Evolutionary conservation across 768 basidiomycete species (phyloP).

Genomic region (Lentinus brumalis): DNA sequence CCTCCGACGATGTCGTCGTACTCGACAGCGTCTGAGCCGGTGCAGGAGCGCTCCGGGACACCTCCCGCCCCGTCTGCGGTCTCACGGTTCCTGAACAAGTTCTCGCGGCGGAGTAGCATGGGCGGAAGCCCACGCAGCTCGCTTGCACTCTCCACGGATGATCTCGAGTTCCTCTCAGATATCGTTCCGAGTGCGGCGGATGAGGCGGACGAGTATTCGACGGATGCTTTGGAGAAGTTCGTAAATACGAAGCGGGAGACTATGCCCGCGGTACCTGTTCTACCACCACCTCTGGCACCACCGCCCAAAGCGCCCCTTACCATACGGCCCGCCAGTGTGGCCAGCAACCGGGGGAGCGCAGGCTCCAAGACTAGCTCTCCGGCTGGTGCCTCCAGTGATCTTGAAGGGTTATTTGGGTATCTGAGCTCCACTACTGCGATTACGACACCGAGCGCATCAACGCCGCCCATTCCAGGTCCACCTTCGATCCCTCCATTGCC

Average conservation of each 20-base stretch:
- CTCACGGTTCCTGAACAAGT: constrained; percentile 79
- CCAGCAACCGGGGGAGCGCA: constrained; percentile 1
- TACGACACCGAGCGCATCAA: not conserved
- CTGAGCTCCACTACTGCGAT: constrained; percentile 4
- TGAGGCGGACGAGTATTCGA: constrained; percentile 34
- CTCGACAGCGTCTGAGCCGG: constrained; percentile 24
- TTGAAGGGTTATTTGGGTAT: constrained; percentile 22
- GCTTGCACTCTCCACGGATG: constrained; percentile 74
- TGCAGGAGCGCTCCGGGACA: constrained; percentile 18
- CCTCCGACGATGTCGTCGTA: constrained; percentile 19
- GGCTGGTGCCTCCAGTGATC: constrained; percentile 6
- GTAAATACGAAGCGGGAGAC: constrained; percentile 42
- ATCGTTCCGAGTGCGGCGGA: constrained; percentile 58
- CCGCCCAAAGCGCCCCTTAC: constrained; percentile 5
- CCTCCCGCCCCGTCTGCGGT: constrained; percentile 58
- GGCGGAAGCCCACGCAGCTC: constrained; percentile 48
- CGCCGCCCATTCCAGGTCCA: not conserved
- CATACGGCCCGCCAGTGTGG: not conserved
- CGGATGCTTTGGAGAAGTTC: constrained; percentile 40
- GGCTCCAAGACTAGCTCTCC: not conserved
- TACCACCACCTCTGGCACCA: constrained; percentile 24
- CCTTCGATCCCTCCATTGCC: constrained; percentile 7
- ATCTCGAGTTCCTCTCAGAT: constrained; percentile 80
- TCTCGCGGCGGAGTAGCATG: constrained; percentile 51
- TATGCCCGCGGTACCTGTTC: constrained; percentile 25